Base-by-base conservation (phyloP, 2,329 filamentous ascomycete genomes). In the Talaromyces sp. region DNA sequence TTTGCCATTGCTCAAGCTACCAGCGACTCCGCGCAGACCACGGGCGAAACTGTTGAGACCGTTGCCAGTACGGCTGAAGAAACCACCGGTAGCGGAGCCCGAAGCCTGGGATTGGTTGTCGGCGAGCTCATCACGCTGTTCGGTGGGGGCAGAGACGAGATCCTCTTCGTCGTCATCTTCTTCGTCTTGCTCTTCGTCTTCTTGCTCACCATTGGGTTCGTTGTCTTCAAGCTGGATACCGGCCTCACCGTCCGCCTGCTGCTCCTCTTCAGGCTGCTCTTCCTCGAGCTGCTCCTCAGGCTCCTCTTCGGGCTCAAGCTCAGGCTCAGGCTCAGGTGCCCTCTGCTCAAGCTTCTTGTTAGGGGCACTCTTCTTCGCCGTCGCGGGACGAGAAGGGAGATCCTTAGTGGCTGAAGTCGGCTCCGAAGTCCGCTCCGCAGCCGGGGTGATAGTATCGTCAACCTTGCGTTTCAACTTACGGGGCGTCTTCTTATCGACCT, bases 91-190 rank as follows among this genome's bases (percentile, higher is more conserved):
- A 8, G 69, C 68, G 3, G 74, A 75, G 39, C 73, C 72, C 1
- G 74, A 75, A 8, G 70, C 73, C 41, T 73, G 70, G 0, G 73
- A 74, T 19, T 65, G 39, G 31, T 57, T 58, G 24, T 66, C 65
- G 19, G n/a, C 31, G 13, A 37, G 41, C 14, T 37, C 24, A 10
- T 43, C 35, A 5, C 65, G 65, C 22, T 66, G 65, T 19, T 65
- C 65, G 7, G 33, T 65, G 10, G 62, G 31, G 1, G 43, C 50
- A 9, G 37, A 54, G 6, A 47, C 43, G 22, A 56, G 27, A 10
- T 39, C 47, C 13, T 45, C 39, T 6, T 39, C 57, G 10, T 60
- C 54, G 22, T 31, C 61, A 11, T 58, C 62, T 10, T 64, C 57
- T 9, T 61, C 49, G 41, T 57, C 61, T 37, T 63, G 10, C 8